Base-by-base conservation (phyloP, 495 filamentous ascomycete species). In the Parathielavia appendiculata region DNA sequence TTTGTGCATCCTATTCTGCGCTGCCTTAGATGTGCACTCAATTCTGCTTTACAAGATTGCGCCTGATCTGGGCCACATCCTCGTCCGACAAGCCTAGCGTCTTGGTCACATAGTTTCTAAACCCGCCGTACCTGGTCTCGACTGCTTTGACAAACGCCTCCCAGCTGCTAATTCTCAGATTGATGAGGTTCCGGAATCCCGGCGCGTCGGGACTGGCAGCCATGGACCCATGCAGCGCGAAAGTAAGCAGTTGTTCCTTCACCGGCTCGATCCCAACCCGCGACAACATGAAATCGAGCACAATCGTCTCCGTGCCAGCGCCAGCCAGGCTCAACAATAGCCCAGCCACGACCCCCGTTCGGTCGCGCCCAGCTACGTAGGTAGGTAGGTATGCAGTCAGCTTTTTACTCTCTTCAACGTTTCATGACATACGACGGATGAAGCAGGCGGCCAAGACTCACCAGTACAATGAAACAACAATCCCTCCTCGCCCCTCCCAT, bases 261-360 rank as follows among this genome's bases (percentile, higher is more conserved):
- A 71, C 74, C 9, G 72, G 70, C 62, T 79, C 78, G 3, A 71
- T 73, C 13, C 78, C 77, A 48, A 79, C 66, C 39, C 78, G 66
- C 34, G 75, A 76, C 30, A 80, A 62, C 55, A 77, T 61, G 60
- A 78, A 87, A 63, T 86, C 84, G 26, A 77, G 59, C 35, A 67
- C 63, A 30, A 85, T 73, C 11, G 67, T 67, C 5, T 82, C 73
- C 7, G 69, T 53, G 6, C 75, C 62, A 35, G 72, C 72, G 11
- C 77, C 79, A 11, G 81, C 78, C 0, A 88, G 69, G 9, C 74
- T 71, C n/a, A 84, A 64, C 8, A 88, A 66, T 1, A 87, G 57
- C 6, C 79, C 81, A 6, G 82, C 72, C 11, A 86, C 64, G 1
- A 86, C 80, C 4, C 85, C 84, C 0, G 84, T 86, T n/a, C 84